These are phyloP conservation scores for Teunomyces lycoperdinae DNA, from an alignment of 805 yeast genomes.

Conservation along the genomic window DNA sequence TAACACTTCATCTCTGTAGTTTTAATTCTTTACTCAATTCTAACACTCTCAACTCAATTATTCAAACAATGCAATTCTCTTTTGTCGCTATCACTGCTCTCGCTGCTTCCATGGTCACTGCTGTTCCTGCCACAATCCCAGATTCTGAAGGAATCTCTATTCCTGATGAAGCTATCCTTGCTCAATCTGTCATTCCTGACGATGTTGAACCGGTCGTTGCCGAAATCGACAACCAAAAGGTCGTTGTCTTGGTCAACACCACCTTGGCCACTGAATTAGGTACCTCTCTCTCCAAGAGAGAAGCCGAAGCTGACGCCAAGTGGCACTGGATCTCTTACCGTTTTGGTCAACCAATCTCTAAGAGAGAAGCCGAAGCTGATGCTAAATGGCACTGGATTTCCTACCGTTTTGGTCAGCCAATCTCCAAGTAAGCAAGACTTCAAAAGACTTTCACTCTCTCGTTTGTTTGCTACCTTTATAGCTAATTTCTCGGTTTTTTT, in stretches of 20 bases:
- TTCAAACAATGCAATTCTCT: slow-evolving; percentile 11
- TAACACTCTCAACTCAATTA: not conserved
- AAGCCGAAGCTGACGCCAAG: slow-evolving; percentile 10
- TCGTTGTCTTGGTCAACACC: slow-evolving; percentile 8
- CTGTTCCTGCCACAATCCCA: slow-evolving; percentile 7
- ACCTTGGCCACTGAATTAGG: not conserved
- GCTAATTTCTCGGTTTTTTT: not conserved
- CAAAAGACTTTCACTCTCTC: not conserved
- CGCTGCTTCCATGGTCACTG: slow-evolving; percentile 6
- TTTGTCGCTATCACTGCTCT: slow-evolving; percentile 4
- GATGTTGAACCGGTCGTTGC: slow-evolving; percentile 11
- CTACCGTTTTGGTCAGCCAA: slow-evolving; percentile 8
- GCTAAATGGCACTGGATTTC: slow-evolving; percentile 7
- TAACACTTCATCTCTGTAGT: not conserved
- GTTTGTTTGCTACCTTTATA: not conserved
- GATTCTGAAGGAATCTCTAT: slow-evolving; percentile 1
- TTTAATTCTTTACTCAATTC: not conserved
- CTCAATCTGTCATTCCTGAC: slow-evolving; percentile 5
- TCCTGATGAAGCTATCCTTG: slow-evolving; percentile 14
- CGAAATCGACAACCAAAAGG: slow-evolving; percentile 10
- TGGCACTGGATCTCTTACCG: slow-evolving; percentile 8
- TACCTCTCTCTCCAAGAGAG: slow-evolving; percentile 10
- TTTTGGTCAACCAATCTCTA: slow-evolving; percentile 1
- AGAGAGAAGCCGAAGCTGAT: slow-evolving; percentile 10
- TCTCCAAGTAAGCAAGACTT: slow-evolving; percentile 9